A percentile compares a stretch with the other conserved stretches of the same genome.
phyloP scores from a whole-genome alignment of 139 green algal genomes.

The Diplosphaera chodatii region DNA sequence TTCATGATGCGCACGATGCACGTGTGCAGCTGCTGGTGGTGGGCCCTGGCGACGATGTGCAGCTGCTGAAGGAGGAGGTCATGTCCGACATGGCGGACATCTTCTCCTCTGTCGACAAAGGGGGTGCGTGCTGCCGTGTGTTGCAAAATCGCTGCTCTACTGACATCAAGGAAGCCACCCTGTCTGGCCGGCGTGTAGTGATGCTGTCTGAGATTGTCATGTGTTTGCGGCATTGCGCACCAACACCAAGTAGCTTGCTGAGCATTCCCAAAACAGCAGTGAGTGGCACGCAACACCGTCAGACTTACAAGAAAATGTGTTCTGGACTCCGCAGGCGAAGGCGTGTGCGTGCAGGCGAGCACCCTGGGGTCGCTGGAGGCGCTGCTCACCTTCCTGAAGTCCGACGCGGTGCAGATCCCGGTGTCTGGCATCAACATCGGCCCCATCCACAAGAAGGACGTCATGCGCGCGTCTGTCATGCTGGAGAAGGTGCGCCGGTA shows the following conservation, averaged over 20 bases:
- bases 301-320: too few relatives aligned
- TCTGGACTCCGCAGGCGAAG: slow-evolving; percentile 65
- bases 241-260: too few relatives aligned
- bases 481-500: slow-evolving; percentile 88
- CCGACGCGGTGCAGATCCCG: slow-evolving; percentile 70
- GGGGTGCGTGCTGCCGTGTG: too few relatives aligned
- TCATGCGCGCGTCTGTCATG: slow-evolving; percentile 97
- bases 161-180: too few relatives aligned
- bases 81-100: slow-evolving; percentile 95
- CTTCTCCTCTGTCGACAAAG: slow-evolving; percentile 51
- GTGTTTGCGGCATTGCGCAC: too few relatives aligned
- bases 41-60: slow-evolving; percentile 80
- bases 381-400: slow-evolving; percentile 91
- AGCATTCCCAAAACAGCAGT: too few relatives aligned
- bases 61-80: slow-evolving; percentile 87
- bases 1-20: too few relatives aligned
- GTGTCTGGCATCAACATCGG: slow-evolving; percentile 94
- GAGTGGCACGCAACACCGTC: too few relatives aligned
- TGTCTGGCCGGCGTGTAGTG: too few relatives aligned
- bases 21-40: too few relatives aligned
- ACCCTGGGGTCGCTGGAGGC: slow-evolving; percentile 98
- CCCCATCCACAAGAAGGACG: slow-evolving; percentile 92
- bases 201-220: too few relatives aligned
- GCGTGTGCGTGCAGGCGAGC: slow-evolving; percentile 94
- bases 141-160: too few relatives aligned